These are phyloP conservation scores for Wickerhamiella pararugosa DNA, from an alignment of 1,139 yeast genomes.

Conservation along the genomic window DNA sequence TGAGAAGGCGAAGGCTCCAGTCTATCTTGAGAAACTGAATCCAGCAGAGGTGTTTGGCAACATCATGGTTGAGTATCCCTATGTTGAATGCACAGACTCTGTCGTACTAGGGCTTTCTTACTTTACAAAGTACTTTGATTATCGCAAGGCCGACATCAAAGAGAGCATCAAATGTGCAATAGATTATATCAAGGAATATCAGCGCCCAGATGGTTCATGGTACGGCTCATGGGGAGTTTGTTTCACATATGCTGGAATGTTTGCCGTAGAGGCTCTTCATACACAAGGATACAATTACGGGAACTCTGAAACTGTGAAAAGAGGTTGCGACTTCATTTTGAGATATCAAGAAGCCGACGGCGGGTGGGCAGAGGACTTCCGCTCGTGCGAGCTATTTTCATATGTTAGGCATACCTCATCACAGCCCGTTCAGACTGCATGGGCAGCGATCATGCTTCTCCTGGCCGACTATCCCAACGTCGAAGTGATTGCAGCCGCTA, in stretches of 20 bases:
- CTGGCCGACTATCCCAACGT: conserved; percentile 68
- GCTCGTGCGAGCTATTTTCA: conserved; percentile 62
- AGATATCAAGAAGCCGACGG: conserved; percentile 73
- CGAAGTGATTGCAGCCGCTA: conserved; percentile 46
- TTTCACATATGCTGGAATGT: conserved; percentile 92
- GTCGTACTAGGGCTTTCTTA: conserved; percentile 77
- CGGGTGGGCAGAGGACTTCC: conserved; percentile 78
- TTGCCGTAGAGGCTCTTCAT: conserved; percentile 82
- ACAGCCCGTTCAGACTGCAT: conserved; percentile 77
- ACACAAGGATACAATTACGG: conserved; percentile 50
- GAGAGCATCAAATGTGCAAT: conserved; percentile 60
- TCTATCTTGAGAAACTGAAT: conserved; percentile 58
- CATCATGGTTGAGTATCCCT: conserved; percentile 97
- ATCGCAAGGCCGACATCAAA: conserved; percentile 50
- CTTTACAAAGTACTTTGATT: conserved; percentile 48
- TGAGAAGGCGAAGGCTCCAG: conserved; percentile 72
- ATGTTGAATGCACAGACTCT: conserved; percentile 96
- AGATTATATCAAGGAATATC: conserved; percentile 51
- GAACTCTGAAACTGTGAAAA: conserved; percentile 45
- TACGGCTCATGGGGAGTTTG: conserved; percentile 99
- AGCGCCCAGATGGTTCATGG: conserved; percentile 83
- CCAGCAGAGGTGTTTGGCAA: conserved; percentile 98
- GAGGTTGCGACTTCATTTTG: conserved; percentile 76
- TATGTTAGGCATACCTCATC: conserved; percentile 56
- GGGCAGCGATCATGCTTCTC: conserved; percentile 77